Base-by-base conservation (phyloP, 305 asterid genomes). In the Solanum hybrid region DNA sequence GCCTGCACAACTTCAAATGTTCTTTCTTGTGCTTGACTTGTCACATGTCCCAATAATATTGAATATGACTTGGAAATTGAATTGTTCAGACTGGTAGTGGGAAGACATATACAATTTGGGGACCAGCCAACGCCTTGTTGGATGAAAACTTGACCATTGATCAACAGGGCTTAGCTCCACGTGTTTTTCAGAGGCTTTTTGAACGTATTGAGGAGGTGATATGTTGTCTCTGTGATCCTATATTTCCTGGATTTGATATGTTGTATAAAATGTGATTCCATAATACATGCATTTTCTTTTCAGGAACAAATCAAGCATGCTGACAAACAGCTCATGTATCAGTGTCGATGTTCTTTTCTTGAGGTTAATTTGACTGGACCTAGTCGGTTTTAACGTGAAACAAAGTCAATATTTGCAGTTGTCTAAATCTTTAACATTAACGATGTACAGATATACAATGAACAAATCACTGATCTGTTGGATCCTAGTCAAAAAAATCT, bases 41-140 rank as follows among this genome's bases (percentile, higher is more conserved):
- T 17, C 11, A 17, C 27, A 78, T 19, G 9, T 40, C 66, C 69
- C 36, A 85, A 31, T 56, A 56, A 85, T 32, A 56, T 31, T 84
- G 1, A 10, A 85, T 56, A 5, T 85, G 88, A 85, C 36, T 80
- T 26, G 86, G 37, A 40, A 42, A 90, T 91, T 89, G 90, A 71
- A 64, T 90, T 78, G 76, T 56, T 90, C 92, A 98, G 99, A 98
- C 99, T 13, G 99, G 99, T 40, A 98, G 99, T 60, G 99, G 99
- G 69, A 98, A 98, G 91, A 98, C 99, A 40, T 98, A 96, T 90
- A 98, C 99, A 24, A 93, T 98, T 36, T 98, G 99, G 99, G 99
- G 99, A 90, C 96, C 99, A 32, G 94, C 98, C 93, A 96, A 94
- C 88, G 92, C 98, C 89, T 94, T 95, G 94, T 90, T 94, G 94